Base-by-base conservation (phyloP, 2,329 filamentous ascomycete genomes). In the Chrysoporthe cubensis region DNA sequence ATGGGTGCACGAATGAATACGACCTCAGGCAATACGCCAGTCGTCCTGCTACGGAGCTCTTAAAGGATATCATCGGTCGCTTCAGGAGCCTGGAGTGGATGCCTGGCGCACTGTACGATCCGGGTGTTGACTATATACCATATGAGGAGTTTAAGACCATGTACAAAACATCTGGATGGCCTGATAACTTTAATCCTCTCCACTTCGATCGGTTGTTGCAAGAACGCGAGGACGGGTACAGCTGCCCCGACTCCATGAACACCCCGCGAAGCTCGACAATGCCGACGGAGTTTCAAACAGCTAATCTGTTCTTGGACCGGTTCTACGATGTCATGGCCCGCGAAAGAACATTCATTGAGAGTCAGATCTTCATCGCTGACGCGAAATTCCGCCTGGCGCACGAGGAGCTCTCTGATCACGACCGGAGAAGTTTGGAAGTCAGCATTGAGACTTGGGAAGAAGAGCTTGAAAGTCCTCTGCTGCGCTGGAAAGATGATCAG, bases 41-140 rank as follows among this genome's bases (percentile, higher is more conserved):
- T 14, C 62, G 34, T 44, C 48, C 62, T 21, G 62, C 62, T 5
- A 32, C 21, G 1, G 48, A 64, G 1, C 34, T 64, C 14, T 13
- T 56, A 4, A 14, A 26, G 18, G 62, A 64, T 11, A 34, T 64
- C 52, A 56, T 64, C n/a, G 4, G n/a, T 6, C 50, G 62, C 48
- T 56, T 54, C 62, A 44, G 16, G 34, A 32, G 9, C 37, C 48
- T 64, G 13, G 37, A 57, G 21, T 64, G 62, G 62, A 64, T 43
- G 4, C 48, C 62, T 4, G 62, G 62, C 3, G 62, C 34, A 37
- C 50, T 64, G 4, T 56, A 56, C 26, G 21, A n/a, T 11, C 37
- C 48, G 43, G 61, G 48, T 26, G 42, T 13, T 4, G 1, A 3
- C 2, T 26, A 42, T 44, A 18, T 18, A 7, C n/a, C 14, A 4